phyloP scores from a whole-genome alignment of 257 asterid genomes.

The Nicotiana attenuata region DNA sequence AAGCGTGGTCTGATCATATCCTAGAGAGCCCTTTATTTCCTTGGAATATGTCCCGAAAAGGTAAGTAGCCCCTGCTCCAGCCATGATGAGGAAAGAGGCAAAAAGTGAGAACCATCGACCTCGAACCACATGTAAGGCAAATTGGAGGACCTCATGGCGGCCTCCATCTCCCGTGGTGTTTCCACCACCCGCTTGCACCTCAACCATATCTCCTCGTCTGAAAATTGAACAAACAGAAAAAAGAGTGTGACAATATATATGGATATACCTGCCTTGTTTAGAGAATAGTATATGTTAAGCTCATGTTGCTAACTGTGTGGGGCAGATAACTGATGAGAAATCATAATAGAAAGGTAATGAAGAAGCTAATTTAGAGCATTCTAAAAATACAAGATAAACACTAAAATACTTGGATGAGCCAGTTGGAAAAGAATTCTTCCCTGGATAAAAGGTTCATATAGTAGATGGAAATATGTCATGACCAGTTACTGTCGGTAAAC shows the following conservation, averaged over 20 bases:
- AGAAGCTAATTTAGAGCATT: not conserved
- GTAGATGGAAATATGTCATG: no score
- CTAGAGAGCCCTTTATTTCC: conserved; percentile 23
- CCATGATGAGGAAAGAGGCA: conserved; percentile 30
- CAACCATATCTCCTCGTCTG: not conserved
- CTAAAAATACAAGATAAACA: not conserved
- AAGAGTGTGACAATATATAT: not conserved
- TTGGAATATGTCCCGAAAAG: conserved; percentile 33
- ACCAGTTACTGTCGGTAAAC: not conserved
- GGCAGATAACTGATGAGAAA: not conserved
- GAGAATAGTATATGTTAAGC: not conserved
- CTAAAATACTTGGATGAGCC: not conserved
- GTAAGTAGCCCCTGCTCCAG: conserved; percentile 32
- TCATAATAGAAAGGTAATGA: not conserved
- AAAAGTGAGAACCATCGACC: conserved; percentile 36
- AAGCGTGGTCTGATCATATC: conserved; percentile 36
- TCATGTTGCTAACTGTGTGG: not conserved
- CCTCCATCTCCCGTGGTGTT: not conserved
- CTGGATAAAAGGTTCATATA: not conserved
- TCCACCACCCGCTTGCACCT: not conserved
- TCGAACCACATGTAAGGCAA: conserved; percentile 16
- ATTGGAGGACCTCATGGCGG: not conserved
- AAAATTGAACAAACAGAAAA: not conserved
- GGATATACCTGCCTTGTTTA: no score
- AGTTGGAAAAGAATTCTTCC: not conserved